phyloP scores from a whole-genome alignment of 2,329 filamentous ascomycete genomes.

The Escovopsis sp. region DNA sequence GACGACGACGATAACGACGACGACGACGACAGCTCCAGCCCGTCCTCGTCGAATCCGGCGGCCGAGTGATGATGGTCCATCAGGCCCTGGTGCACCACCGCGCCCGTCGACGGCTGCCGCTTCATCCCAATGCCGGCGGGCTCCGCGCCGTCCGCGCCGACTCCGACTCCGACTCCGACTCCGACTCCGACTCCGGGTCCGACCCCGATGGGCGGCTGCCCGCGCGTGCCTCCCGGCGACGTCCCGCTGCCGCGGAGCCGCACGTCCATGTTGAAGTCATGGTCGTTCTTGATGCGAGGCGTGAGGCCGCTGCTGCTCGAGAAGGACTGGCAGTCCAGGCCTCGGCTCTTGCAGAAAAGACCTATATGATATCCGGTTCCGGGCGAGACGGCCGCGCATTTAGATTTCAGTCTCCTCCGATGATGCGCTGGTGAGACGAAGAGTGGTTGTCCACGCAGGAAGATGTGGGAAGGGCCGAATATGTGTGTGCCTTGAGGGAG shows the following conservation, averaged over 20 bases:
- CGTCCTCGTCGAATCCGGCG: not conserved
- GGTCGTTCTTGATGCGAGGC: too few relatives aligned
- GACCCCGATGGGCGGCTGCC: too few relatives aligned
- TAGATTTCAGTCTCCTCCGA: not conserved
- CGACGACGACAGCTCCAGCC: not conserved
- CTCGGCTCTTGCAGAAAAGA: conserved; percentile 20
- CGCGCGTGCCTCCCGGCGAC: too few relatives aligned
- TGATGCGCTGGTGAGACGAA: not conserved
- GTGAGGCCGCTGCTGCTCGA: conserved; percentile 4
- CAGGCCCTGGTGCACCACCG: conserved; percentile 14
- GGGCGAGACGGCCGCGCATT: not conserved
- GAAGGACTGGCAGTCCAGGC: conserved; percentile 19
- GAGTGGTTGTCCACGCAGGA: not conserved
- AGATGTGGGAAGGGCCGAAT: too few relatives aligned
- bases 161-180: not conserved
- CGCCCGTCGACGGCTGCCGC: not conserved
- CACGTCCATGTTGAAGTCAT: not conserved
- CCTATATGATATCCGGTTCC: conserved; percentile 9
- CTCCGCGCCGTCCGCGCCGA: not conserved
- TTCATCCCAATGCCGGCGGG: not conserved
- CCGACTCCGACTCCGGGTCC: too few relatives aligned
- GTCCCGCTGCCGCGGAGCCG: not conserved
- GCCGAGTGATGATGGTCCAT: conserved; percentile 5
- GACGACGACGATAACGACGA: too few relatives aligned
- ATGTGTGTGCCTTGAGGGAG: too few relatives aligned